phyloP scores from a whole-genome alignment of 1,284 basidiomycete genomes.

The Flammula alnicola region DNA sequence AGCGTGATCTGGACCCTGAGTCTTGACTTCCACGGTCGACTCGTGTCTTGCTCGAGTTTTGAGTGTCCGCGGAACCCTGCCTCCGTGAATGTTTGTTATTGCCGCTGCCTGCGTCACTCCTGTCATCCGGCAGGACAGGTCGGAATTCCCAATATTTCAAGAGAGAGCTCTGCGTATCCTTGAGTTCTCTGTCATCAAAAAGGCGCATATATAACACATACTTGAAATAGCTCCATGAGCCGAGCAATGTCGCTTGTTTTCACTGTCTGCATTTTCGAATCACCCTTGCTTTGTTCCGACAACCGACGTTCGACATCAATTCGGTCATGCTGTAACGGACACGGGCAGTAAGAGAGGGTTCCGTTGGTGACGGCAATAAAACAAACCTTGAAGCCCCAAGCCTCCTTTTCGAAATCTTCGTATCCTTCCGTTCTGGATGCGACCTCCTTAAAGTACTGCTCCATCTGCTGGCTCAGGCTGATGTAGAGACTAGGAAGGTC shows the following conservation, averaged over 20 bases:
- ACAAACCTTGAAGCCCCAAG: constrained; percentile 75
- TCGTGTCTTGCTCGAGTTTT: constrained; percentile 21
- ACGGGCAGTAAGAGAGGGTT: neutral
- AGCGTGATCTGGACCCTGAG: constrained; percentile 28
- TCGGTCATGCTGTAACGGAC: constrained; percentile 64
- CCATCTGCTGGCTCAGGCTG: constrained; percentile 79
- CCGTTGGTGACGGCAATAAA: neutral
- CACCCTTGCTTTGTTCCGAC: constrained; percentile 38
- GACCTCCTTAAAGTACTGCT: constrained; percentile 74
- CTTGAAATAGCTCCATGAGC: constrained; percentile 85
- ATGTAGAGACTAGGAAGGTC: constrained; percentile 77
- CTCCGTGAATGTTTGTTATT: constrained; percentile 21
- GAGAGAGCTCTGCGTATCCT: constrained; percentile 65
- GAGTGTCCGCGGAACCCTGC: constrained; percentile 20
- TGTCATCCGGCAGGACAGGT: constrained; percentile 41
- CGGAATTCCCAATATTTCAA: constrained; percentile 74
- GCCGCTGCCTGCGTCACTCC: constrained; percentile 22
- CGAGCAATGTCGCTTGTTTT: constrained; percentile 80
- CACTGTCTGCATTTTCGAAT: constrained; percentile 43
- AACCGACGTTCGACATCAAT: constrained; percentile 69
- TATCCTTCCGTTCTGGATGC: constrained; percentile 67
- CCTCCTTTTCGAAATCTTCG: constrained; percentile 73
- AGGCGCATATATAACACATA: constrained; percentile 25
- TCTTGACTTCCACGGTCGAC: constrained; percentile 21
- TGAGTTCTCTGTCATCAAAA: constrained; percentile 13